Percentiles rank a stretch among this genome's conserved stretches.
phyloP scores from a whole-genome alignment of 2,329 filamentous ascomycete genomes.

The Hypocrella siamensis region DNA sequence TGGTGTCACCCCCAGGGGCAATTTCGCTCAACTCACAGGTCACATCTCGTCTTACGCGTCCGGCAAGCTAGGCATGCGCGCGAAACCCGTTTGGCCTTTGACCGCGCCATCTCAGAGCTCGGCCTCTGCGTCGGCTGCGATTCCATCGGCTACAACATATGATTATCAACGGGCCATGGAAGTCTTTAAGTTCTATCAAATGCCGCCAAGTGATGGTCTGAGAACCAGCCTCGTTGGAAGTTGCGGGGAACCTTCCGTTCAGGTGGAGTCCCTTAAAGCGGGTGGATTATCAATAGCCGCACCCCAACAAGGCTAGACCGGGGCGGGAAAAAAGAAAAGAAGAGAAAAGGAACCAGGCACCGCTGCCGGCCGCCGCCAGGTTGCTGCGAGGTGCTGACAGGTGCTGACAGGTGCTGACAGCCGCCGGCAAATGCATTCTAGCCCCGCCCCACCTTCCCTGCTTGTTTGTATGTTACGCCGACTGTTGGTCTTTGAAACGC shows the following conservation, averaged over 20 bases:
- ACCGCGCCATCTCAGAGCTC: constrained; percentile 5
- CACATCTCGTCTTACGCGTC: constrained; percentile 15
- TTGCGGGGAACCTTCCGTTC: constrained; percentile 2
- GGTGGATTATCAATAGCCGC: constrained; percentile 5
- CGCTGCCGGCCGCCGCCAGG: too few relatives aligned
- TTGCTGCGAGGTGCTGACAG: too few relatives aligned
- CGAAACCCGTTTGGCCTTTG: constrained; percentile 14
- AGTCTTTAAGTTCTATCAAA: constrained; percentile 5
- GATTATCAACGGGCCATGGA: constrained; percentile 2
- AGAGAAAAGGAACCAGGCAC: too few relatives aligned
- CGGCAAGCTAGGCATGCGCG: constrained; percentile 16
- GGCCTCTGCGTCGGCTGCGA: constrained; percentile 6
- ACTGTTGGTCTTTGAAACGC: too few relatives aligned
- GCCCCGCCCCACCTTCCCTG: too few relatives aligned
- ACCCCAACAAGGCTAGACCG: not conserved
- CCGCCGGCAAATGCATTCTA: too few relatives aligned
- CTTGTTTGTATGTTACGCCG: too few relatives aligned
- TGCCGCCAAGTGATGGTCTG: constrained; percentile 3
- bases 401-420: too few relatives aligned
- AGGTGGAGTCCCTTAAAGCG: constrained; percentile 2
- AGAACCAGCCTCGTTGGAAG: not conserved
- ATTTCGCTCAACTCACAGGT: constrained; percentile 11
- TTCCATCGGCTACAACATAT: constrained; percentile 4
- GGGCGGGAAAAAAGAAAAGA: too few relatives aligned
- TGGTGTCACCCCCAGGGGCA: not conserved